phyloP scores from a whole-genome alignment of 306 rosid genomes.

The Mimosa bimucronata region DNA sequence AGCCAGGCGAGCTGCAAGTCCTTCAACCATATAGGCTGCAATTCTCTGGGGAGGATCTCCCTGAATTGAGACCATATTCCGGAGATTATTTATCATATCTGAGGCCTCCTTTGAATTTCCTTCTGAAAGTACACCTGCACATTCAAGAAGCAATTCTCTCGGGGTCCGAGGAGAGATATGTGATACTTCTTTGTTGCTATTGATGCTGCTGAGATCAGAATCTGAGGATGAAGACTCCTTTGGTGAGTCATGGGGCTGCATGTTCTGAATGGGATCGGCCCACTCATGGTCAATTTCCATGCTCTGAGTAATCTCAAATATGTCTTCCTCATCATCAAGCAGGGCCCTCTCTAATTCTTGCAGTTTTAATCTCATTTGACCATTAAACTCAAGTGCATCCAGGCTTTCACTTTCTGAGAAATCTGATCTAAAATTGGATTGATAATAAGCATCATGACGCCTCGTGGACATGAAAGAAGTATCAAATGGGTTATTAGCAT shows the following conservation, averaged over 20 bases:
- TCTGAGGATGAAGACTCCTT: constrained; percentile 75
- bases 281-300: constrained; percentile 84
- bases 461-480: constrained; percentile 44
- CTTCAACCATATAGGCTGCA: constrained; percentile 98
- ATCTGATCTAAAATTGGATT: constrained; percentile 54
- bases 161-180: constrained; percentile 57
- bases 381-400: constrained; percentile 57
- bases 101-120: constrained; percentile 66
- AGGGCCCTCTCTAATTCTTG: constrained; percentile 91
- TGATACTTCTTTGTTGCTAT: constrained; percentile 66
- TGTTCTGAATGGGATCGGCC: constrained; percentile 54
- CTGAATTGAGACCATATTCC: constrained; percentile 80
- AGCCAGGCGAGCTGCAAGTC: constrained; percentile 88
- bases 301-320: constrained; percentile 56
- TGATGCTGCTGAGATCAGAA: constrained; percentile 63
- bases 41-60: constrained; percentile 92
- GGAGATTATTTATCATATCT: constrained; percentile 66
- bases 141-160: constrained; percentile 70
- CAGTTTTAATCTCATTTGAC: constrained; percentile 73
- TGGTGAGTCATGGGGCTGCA: constrained; percentile 66
- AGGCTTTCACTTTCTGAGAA: constrained; percentile 63
- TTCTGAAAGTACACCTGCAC: constrained; percentile 77
- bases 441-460: constrained; percentile 46
- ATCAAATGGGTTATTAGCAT: constrained; percentile 46
- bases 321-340: constrained; percentile 67